These are phyloP conservation scores for Trifolium subterraneum DNA, from an alignment of 306 rosid species.

Conservation along the genomic window DNA sequence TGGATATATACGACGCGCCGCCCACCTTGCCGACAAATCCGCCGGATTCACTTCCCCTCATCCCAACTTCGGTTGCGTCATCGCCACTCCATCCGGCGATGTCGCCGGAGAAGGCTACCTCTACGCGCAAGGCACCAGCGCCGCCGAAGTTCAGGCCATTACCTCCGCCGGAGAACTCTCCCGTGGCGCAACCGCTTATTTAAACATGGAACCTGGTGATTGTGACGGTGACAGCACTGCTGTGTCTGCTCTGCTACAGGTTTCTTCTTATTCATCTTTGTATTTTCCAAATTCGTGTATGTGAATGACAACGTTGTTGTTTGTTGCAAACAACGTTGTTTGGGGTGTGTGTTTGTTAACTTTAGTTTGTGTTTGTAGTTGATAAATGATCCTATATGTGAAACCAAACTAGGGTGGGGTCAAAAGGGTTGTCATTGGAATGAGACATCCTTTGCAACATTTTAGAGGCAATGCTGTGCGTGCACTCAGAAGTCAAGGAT, in stretches of 20 bases:
- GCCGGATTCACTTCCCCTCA: constrained; percentile 90
- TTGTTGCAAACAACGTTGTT: constrained; percentile 20
- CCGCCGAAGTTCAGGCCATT: constrained; percentile 85
- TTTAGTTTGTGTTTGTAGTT: constrained; percentile 42
- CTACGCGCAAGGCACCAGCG: constrained; percentile 81
- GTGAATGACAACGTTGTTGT: constrained; percentile 8
- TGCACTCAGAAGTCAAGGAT: constrained; percentile 76
- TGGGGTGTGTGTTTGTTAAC: constrained; percentile 1
- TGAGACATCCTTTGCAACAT: constrained; percentile 91
- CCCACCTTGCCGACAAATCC: constrained; percentile 69
- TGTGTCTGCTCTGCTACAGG: constrained; percentile 84
- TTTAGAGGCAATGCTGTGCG: constrained; percentile 81
- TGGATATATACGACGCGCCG: constrained; percentile 66
- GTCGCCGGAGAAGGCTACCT: constrained; percentile 87
- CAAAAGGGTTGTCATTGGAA: constrained; percentile 81
- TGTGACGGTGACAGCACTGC: constrained; percentile 83
- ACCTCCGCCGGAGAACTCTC: constrained; percentile 60
- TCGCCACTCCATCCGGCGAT: constrained; percentile 57
- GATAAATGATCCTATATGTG: constrained; percentile 41
- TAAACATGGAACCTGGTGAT: constrained; percentile 93
- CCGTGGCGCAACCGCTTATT: constrained; percentile 70
- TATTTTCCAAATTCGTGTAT: neutral
- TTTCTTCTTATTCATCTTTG: constrained; percentile 35
- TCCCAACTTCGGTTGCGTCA: constrained; percentile 89
- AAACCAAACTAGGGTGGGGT: constrained; percentile 79